A percentile compares a stretch with the other conserved stretches of the same genome.
Evolutionary conservation across 2,329 filamentous ascomycete species (phyloP).

Genomic region (Herpotrichia juniperi): DNA sequence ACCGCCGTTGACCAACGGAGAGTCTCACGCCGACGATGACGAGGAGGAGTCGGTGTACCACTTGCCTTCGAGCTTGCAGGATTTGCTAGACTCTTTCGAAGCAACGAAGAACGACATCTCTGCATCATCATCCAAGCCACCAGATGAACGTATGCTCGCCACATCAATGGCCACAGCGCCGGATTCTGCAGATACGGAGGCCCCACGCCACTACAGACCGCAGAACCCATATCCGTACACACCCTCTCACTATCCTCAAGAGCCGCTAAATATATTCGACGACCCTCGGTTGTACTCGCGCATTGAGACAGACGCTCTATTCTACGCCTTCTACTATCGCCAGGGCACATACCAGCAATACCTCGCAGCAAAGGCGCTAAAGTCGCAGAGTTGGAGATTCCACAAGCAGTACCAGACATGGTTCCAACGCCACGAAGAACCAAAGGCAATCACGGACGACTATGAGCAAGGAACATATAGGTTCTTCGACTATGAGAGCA

Average conservation of each 20-base stretch:
- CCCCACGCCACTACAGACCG: conserved; percentile 82
- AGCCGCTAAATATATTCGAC: conserved; percentile 89
- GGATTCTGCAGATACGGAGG: conserved; percentile 78
- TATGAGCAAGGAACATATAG: conserved; percentile 98
- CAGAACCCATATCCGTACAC: conserved; percentile 77
- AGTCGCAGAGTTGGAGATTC: conserved; percentile 98
- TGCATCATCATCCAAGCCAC: conserved; percentile 64
- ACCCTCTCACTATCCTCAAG: conserved; percentile 85
- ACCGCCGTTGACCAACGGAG: conserved; percentile 58
- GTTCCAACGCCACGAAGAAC: conserved; percentile 98
- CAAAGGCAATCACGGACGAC: conserved; percentile 97
- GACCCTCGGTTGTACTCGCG: conserved; percentile 85
- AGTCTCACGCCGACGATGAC: conserved; percentile 56
- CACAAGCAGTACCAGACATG: conserved; percentile 99
- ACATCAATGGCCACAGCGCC: conserved; percentile 76
- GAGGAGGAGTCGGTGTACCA: conserved; percentile 85
- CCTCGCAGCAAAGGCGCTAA: conserved; percentile 92
- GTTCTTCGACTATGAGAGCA: conserved; percentile 99
- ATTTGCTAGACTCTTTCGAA: conserved; percentile 91
- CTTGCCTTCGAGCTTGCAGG: conserved; percentile 84
- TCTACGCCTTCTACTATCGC: conserved; percentile 99
- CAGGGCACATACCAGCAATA: conserved; percentile 96
- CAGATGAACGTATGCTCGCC: conserved; percentile 74
- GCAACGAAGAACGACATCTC: conserved; percentile 73
- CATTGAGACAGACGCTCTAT: conserved; percentile 94